Percentiles rank a stretch among this genome's conserved stretches.
Evolutionary conservation across 768 basidiomycete species (phyloP).

Genomic region (Tremella fuciformis): DNA sequence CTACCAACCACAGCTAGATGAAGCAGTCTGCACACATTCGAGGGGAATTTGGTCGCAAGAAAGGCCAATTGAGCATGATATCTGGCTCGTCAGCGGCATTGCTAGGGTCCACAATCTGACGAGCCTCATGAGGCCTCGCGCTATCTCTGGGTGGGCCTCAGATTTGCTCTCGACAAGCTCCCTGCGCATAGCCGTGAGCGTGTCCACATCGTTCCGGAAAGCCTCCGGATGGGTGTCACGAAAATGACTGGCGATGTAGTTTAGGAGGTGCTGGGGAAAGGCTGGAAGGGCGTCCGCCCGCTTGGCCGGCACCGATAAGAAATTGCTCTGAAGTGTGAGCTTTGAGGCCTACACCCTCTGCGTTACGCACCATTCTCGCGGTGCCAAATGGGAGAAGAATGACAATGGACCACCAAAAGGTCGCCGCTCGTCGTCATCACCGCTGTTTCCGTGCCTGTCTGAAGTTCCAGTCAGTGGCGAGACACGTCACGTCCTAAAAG

Average conservation of each 20-base stretch:
- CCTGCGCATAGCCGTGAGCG: constrained; percentile 67
- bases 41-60: constrained; percentile 77
- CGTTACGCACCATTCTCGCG: too few relatives aligned
- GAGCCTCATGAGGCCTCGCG: constrained; percentile 59
- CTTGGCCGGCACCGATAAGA: constrained; percentile 49
- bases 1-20: too few relatives aligned
- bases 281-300: constrained; percentile 40
- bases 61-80: constrained; percentile 89
- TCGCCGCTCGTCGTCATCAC: too few relatives aligned
- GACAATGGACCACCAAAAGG: too few relatives aligned
- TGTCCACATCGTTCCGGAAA: constrained; percentile 71
- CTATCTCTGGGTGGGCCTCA: constrained; percentile 52
- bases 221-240: constrained; percentile 76
- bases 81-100: constrained; percentile 54
- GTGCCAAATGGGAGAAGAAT: too few relatives aligned
- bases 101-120: constrained; percentile 37
- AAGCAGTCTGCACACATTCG: constrained; percentile 58
- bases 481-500: too few relatives aligned
- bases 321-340: constrained; percentile 41
- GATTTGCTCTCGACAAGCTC: constrained; percentile 61
- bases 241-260: constrained; percentile 65
- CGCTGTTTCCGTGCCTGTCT: too few relatives aligned
- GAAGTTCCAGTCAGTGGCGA: too few relatives aligned
- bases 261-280: constrained; percentile 54
- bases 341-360: too few relatives aligned